These are phyloP conservation scores for Botrytis pseudocinerea DNA, from an alignment of 2,329 filamentous ascomycete species.

Conservation along the genomic window DNA sequence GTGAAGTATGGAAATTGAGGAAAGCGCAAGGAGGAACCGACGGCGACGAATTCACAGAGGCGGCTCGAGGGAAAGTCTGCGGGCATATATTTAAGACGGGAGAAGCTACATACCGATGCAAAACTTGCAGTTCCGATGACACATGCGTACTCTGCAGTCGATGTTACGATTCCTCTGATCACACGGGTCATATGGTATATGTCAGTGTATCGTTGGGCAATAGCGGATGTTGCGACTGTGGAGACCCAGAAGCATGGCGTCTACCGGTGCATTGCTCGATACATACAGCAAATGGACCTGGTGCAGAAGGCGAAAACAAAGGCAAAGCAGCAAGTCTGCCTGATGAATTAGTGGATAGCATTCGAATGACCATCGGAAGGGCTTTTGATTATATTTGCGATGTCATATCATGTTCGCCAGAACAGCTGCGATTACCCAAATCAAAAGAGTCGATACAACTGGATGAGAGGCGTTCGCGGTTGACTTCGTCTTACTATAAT, in stretches of 20 bases:
- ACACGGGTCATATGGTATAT: conserved; percentile 87
- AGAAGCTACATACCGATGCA: conserved; percentile 91
- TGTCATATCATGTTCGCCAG: conserved; percentile 95
- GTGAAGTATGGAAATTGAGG: conserved; percentile 70
- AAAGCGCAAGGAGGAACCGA: conserved; percentile 90
- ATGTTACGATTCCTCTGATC: conserved; percentile 94
- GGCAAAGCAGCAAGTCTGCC: conserved; percentile 64
- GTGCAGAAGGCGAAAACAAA: conserved; percentile 56
- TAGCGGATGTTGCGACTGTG: conserved; percentile 95
- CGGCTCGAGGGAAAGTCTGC: conserved; percentile 87
- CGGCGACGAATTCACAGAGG: conserved; percentile 91
- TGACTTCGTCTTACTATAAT: conserved; percentile 74
- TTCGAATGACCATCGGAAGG: conserved; percentile 81
- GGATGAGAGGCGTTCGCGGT: conserved; percentile 78
- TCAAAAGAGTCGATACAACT: conserved; percentile 75
- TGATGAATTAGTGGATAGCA: conserved; percentile 71
- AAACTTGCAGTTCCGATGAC: conserved; percentile 91
- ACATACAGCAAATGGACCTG: conserved; percentile 65
- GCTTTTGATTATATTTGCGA: conserved; percentile 95
- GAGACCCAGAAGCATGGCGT: conserved; percentile 92
- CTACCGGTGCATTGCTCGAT: conserved; percentile 88
- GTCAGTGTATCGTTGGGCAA: conserved; percentile 87
- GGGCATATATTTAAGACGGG: conserved; percentile 96
- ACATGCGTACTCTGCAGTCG: conserved; percentile 92
- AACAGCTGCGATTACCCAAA: conserved; percentile 86